Base-by-base conservation (phyloP, 140 eudicot genomes). In the Erigeron philadelphicus region DNA sequence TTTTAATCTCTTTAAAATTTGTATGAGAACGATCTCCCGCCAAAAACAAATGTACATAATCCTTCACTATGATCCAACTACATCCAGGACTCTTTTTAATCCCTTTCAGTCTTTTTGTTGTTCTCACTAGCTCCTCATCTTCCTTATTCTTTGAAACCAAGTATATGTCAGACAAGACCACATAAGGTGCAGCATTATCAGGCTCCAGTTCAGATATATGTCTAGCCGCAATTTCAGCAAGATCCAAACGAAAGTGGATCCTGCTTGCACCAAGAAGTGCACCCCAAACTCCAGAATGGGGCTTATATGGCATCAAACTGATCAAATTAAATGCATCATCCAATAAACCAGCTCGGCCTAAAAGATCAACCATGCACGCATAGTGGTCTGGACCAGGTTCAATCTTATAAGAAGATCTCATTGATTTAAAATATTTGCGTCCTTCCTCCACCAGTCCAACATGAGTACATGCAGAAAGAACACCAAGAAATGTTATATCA, bases 291-390 rank as follows among this genome's bases (percentile, higher is more conserved):
- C 94, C 94, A 41, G 77, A 42, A 78, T 87, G 88, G 7, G 90
- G 90, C 73, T 83, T 81, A 53, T 76, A 72, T 18, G 88, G 81
- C 88, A 90, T 85, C 7, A 83, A 76, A 21, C 66, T 75, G 5
- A 90, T 79, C 46, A 87, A 74, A 9, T 66, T 65, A 19, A 71
- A 41, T 49, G 97, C 97, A 47, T 88, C 88, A 50, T 85, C 88
- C 15, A 90, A 72, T 48, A 81, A 72, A 61, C 95, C 87, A 47
- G 94, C 86, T 82, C 88, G 79, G 3, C 97, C 94, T 15, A 90
- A 82, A 57, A 90, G 90, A 81, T 90, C 94, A 81, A 83, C 89
- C 97, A 87, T 87, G 77, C 95, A 85, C 0, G 95, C 90, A 64
- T 85, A 90, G 66, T 88, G 97, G 78, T 87, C 94, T 16, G 79